These are phyloP conservation scores for Colletotrichum sp. DNA, from an alignment of 2,329 filamentous ascomycete genomes.

Conservation along the genomic window DNA sequence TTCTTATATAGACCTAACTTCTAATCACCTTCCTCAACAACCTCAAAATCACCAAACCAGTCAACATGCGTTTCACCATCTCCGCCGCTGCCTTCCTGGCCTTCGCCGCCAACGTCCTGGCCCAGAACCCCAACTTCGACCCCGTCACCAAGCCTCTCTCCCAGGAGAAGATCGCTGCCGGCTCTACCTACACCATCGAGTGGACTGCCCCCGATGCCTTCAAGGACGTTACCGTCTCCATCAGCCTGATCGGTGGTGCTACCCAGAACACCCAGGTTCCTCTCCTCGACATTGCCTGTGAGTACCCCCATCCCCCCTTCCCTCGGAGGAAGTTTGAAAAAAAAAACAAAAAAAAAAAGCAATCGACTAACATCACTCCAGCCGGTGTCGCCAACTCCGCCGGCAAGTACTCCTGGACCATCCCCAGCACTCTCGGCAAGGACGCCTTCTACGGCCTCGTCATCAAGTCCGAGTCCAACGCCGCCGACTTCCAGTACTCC, in stretches of 20 bases:
- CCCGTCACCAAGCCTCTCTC: conserved; percentile 52
- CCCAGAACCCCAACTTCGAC: conserved; percentile 63
- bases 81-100: conserved; percentile 55
- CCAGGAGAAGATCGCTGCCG: conserved; percentile 50
- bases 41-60: conserved; percentile 17
- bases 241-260: conserved; percentile 60
- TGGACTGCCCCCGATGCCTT: conserved; percentile 50
- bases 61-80: conserved; percentile 61
- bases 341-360: not conserved
- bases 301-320: conserved; percentile 31
- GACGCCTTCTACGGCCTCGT: conserved; percentile 61
- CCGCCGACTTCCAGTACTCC: conserved; percentile 63
- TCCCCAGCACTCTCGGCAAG: conserved; percentile 49
- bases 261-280: conserved; percentile 45
- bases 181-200: conserved; percentile 52
- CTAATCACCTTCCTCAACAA: conserved; percentile 12
- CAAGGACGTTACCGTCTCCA: conserved; percentile 49
- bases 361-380: conserved; percentile 31
- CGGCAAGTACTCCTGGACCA: conserved; percentile 54
- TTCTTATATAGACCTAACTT: conserved; percentile 11
- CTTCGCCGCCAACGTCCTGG: conserved; percentile 53
- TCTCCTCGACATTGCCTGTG: conserved; percentile 53
- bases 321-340: not conserved
- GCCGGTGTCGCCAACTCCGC: conserved; percentile 50
- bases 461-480: conserved; percentile 54